phyloP scores from a whole-genome alignment of 1,284 basidiomycete species.

The Ceratobasidium sp. region DNA sequence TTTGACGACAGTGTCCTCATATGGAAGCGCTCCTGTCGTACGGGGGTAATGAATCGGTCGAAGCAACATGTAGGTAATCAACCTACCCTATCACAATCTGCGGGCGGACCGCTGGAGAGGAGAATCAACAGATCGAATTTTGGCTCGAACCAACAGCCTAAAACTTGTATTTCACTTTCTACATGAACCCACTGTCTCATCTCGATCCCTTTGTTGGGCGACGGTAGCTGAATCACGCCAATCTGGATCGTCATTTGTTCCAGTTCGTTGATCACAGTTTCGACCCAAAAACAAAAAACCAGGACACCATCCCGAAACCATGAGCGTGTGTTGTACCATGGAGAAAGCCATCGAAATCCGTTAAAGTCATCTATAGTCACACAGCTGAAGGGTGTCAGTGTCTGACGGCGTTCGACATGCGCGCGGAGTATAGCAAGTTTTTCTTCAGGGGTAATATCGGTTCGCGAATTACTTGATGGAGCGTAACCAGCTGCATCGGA shows the following conservation, averaged over 20 bases:
- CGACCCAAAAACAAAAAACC: background rate
- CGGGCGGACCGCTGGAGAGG: background rate
- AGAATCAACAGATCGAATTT: background rate
- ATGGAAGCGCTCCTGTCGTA: background rate
- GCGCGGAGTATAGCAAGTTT: background rate
- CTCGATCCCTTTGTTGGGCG: background rate
- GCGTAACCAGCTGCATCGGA: background rate
- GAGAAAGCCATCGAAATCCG: too few species aligned
- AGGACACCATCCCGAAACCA: background rate
- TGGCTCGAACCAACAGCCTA: background rate
- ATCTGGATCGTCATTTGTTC: background rate
- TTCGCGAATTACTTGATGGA: background rate
- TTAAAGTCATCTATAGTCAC: too few species aligned
- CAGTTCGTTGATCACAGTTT: too few species aligned
- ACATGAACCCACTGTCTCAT: background rate
- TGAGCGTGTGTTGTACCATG: too few species aligned
- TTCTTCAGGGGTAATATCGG: background rate
- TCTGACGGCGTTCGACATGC: background rate
- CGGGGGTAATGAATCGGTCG: background rate
- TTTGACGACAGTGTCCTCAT: background rate
- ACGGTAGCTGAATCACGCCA: background rate
- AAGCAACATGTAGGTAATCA: background rate
- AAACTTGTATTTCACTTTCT: background rate
- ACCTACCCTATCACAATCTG: too few species aligned
- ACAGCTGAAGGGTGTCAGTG: background rate